Percentiles rank a stretch among this genome's conserved stretches.
phyloP scores from a whole-genome alignment of 371 early-diverging fungal species.

The Actinomucor elegans region DNA sequence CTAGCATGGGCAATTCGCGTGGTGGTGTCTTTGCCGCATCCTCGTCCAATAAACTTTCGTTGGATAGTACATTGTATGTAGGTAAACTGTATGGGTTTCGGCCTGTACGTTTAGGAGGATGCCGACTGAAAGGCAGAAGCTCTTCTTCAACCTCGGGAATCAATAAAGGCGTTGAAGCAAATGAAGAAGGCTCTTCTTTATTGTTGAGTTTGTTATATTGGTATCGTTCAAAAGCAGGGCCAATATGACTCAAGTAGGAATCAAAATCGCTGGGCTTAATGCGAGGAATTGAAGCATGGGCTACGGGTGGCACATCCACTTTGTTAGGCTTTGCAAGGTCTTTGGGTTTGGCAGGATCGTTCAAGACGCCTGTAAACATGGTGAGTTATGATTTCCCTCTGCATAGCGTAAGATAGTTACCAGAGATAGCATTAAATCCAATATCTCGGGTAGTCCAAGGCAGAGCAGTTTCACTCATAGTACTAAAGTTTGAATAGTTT shows the following conservation, averaged over 20 bases:
- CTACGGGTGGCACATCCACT: constrained; percentile 68
- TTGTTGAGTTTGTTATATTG: constrained; percentile 46
- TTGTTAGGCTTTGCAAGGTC: constrained; percentile 49
- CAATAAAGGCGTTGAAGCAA: not conserved
- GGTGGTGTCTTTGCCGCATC: constrained; percentile 28
- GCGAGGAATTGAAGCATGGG: constrained; percentile 63
- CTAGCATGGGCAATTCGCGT: constrained; percentile 65
- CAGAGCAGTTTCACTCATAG: constrained; percentile 61
- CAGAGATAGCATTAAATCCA: constrained; percentile 62
- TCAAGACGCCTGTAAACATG: constrained; percentile 48
- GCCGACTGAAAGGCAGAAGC: not conserved
- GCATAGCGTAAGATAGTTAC: constrained; percentile 10
- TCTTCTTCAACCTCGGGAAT: not conserved
- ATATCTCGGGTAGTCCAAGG: constrained; percentile 68
- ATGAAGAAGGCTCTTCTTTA: not conserved
- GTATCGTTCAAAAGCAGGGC: constrained; percentile 64
- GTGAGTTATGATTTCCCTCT: not conserved
- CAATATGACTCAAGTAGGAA: constrained; percentile 60
- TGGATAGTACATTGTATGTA: constrained; percentile 43
- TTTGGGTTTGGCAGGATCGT: constrained; percentile 56
- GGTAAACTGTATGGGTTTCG: constrained; percentile 68
- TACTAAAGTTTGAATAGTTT: constrained; percentile 57
- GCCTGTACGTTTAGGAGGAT: constrained; percentile 31
- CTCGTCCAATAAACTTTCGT: constrained; percentile 46
- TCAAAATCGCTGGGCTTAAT: constrained; percentile 68